These are phyloP conservation scores for Omphalotus olearius DNA, from an alignment of 1,284 basidiomycete genomes.

Conservation along the genomic window DNA sequence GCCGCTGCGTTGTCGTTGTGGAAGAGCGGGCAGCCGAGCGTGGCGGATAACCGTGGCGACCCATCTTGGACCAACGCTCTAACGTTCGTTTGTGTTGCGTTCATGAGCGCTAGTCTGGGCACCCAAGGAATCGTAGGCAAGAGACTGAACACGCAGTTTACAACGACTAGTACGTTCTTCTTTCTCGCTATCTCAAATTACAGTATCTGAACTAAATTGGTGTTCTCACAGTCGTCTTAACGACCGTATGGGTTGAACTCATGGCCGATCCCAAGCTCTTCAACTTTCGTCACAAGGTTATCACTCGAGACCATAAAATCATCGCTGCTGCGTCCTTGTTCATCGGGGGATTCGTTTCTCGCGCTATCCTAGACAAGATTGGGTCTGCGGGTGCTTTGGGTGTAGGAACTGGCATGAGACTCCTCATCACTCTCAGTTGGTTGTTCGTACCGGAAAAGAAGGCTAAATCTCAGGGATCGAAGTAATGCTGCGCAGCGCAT, in stretches of 20 bases:
- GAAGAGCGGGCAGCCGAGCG: conserved; percentile 40
- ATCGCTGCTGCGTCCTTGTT: conserved; percentile 53
- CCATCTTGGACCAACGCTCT: conserved; percentile 53
- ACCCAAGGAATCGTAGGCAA: conserved; percentile 69
- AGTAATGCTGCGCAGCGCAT: background rate
- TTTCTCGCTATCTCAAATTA: background rate
- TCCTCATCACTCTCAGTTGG: conserved; percentile 53
- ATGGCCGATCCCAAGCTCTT: conserved; percentile 61
- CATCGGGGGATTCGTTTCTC: conserved; percentile 60
- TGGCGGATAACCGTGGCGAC: conserved; percentile 38
- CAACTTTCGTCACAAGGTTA: conserved; percentile 32
- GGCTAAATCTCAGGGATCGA: background rate
- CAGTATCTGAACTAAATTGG: background rate
- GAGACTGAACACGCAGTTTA: conserved; percentile 56
- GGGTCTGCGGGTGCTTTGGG: conserved; percentile 51
- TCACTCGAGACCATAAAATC: conserved; percentile 55
- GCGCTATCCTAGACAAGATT: conserved; percentile 48
- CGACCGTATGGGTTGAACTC: conserved; percentile 71
- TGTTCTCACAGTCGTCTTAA: conserved; percentile 45
- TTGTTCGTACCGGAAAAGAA: conserved; percentile 44
- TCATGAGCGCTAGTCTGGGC: conserved; percentile 58
- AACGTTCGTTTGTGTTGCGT: conserved; percentile 53
- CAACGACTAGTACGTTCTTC: conserved; percentile 47
- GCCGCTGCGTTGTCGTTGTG: conserved; percentile 48
- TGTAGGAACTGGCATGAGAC: conserved; percentile 48